phyloP scores from a whole-genome alignment of 1,139 yeast genomes.

The Taphrina communis region DNA sequence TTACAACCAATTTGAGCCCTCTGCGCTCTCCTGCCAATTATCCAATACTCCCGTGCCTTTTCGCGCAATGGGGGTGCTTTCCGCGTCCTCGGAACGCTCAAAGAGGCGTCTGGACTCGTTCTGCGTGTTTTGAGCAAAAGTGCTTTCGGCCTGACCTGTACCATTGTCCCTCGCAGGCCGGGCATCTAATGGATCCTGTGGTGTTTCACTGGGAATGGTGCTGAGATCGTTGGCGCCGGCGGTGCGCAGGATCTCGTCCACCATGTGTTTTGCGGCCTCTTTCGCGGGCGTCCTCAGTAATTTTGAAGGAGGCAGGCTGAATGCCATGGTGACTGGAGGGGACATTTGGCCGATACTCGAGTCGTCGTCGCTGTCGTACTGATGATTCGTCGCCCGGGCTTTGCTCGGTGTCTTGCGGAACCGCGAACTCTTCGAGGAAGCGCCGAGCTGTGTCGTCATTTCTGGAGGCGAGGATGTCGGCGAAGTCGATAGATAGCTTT shows the following conservation, averaged over 20 bases:
- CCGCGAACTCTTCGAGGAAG: conserved; percentile 10
- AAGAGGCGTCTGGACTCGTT: conserved; percentile 17
- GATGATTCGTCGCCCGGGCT: not conserved
- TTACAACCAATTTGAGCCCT: conserved; percentile 30
- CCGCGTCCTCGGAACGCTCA: conserved; percentile 15
- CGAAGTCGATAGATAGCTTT: conserved; percentile 24
- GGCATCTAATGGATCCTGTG: conserved; percentile 12
- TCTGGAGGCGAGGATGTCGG: conserved; percentile 32
- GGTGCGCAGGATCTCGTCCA: conserved; percentile 44
- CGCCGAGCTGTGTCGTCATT: conserved; percentile 20
- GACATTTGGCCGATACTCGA: conserved; percentile 40
- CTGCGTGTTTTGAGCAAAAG: conserved; percentile 22
- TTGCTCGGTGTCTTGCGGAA: conserved; percentile 9
- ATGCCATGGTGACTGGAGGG: conserved; percentile 42
- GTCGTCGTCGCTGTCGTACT: conserved; percentile 47
- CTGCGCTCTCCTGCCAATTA: conserved; percentile 30
- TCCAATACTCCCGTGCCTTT: conserved; percentile 24
- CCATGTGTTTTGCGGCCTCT: conserved; percentile 37
- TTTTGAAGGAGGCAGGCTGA: conserved; percentile 40
- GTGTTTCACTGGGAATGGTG: conserved; percentile 30
- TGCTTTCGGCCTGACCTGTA: not conserved
- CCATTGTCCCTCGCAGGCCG: not conserved
- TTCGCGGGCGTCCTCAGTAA: conserved; percentile 41
- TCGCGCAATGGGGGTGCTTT: conserved; percentile 18
- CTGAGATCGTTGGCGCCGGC: conserved; percentile 38